Evolutionary conservation across 768 basidiomycete species (phyloP), one percentile per base, ranked within the genome.

Genomic region (Auriscalpium microsporum): DNA sequence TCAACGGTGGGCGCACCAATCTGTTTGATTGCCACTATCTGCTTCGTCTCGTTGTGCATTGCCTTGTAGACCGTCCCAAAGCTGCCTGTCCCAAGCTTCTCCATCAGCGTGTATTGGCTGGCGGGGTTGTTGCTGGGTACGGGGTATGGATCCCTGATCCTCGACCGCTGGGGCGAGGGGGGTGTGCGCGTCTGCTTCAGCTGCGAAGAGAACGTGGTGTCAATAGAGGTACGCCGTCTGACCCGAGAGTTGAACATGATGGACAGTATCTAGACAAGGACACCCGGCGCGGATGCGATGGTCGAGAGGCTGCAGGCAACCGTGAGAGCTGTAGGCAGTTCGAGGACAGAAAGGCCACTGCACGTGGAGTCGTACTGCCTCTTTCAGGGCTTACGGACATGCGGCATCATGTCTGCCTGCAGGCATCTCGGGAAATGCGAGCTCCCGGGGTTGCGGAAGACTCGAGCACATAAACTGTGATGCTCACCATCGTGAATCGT

Each of bases 21-120:
- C 71, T 97, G 94, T 72, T 99, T 99, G 66, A 99, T 90, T 46
- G 96, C 96, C 14, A 99, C 96, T 57, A 91, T 87, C 72, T 95
- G 87, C 68, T 90, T 87, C 10, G 92, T 90, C 58, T 92, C 90
- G 64, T 92, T 90, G 72, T 98, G 93, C 64, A 94, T 86, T 9
- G 92, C 95, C 75, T 96, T 97, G 82, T 93, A 99, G 54, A 99
- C 95, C 1, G 84, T 89, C 9, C 95, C 95, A 67, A 99, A 99
- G 68, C 89, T 92, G 37, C 95, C 95, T 21, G 92, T 94, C 14
- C 95, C 95, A n/a, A 98, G 80, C 69, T 96, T 97, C 72, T 96
- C 92, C 54, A 94, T 78, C 37, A 98, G 73, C 46, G 90, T 90
- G 68, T 96, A 97, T 65, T 95, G 90, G 62, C 84, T 88, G 10